Evolutionary conservation across 179 eudicot genomes (phyloP), one percentile per base, ranked within the genome.

Genomic region (Spergularia azorica): DNA sequence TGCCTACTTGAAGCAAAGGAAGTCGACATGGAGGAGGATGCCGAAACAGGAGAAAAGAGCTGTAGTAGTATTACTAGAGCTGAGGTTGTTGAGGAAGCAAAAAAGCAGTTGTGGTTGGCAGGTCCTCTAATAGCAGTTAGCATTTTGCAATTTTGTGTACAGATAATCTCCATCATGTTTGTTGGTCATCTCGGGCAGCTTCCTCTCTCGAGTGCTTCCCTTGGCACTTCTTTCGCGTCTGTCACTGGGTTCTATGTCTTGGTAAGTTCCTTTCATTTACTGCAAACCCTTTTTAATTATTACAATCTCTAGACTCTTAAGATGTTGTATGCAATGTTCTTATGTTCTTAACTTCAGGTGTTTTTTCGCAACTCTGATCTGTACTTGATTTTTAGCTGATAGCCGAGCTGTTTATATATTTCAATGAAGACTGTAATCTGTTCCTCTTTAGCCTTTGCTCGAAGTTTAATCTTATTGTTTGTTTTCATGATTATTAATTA

Each of bases 181-280:
- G 84, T 77, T 8, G 80, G 84, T 56, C 84, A 81, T 43, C 77
- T 81, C 10, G 84, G 80, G 0, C 18, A 77, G 60, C 64, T 81
- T 0, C 61, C 69, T 21, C 84, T 81, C 38, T 67, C 84, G 0
- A 63, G 77, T 60, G 84, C 80, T 41, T 76, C 84, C 32, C 76
- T 81, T 39, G 84, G 74, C 64, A 81, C 70, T 72, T 81, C 84
- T 67, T 81, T 80, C 15, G 83, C 76, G 36, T 76, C 83, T 17
- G 83, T 80, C 69, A 80, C 83, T 20, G 83, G 83, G 7, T 54
- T 67, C 4, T 63, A 77, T 63, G 69, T 76, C 46, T 62, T 80
- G 67, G 79, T 78, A 64, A 20, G 74, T 63, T 67, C n/a, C 1
- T 4, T 61, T 20, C 3, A 8, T 16, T 65, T 10, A 12, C 26